phyloP scores from a whole-genome alignment of 169 alveolate species.

The Eimeria tenella region DNA sequence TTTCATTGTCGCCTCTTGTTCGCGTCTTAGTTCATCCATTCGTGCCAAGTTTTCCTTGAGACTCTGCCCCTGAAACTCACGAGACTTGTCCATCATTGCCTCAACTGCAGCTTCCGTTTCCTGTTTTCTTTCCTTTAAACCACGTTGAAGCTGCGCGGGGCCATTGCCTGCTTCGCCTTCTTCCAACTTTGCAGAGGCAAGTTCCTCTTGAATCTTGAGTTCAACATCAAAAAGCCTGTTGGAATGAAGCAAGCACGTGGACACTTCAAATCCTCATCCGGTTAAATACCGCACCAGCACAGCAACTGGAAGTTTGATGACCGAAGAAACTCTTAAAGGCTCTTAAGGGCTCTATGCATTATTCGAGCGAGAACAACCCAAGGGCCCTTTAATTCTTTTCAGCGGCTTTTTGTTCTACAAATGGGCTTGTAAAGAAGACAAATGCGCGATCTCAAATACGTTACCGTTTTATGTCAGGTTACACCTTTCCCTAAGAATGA shows the following conservation, averaged over 20 bases:
- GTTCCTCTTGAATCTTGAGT: slow-evolving; percentile 15
- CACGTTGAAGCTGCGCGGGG: slow-evolving; percentile 16
- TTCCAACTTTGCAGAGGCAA: slow-evolving; percentile 19
- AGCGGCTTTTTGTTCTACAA: too few relatives aligned
- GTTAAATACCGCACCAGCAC: too few relatives aligned
- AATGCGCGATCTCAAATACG: too few relatives aligned
- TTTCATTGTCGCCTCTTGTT: slow-evolving; percentile 35
- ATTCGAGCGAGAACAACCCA: too few relatives aligned
- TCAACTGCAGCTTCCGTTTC: slow-evolving; percentile 48
- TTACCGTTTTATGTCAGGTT: too few relatives aligned
- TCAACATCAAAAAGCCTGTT: slow-evolving; percentile 58
- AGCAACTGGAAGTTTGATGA: too few relatives aligned
- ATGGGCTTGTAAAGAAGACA: too few relatives aligned
- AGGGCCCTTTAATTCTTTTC: too few relatives aligned
- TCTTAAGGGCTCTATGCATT: too few relatives aligned
- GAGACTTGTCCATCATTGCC: slow-evolving; percentile 44
- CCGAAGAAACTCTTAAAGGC: too few relatives aligned
- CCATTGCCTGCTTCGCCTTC: neutral
- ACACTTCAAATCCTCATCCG: too few relatives aligned
- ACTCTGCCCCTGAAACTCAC: slow-evolving; percentile 27
- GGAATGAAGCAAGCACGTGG: neutral
- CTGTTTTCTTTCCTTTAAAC: slow-evolving; percentile 39
- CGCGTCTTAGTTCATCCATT: slow-evolving; percentile 36
- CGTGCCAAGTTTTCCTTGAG: slow-evolving; percentile 27
- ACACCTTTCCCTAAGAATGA: neutral